phyloP scores from a whole-genome alignment of 2,329 filamentous ascomycete species.

The Ramichloridium luteum region DNA sequence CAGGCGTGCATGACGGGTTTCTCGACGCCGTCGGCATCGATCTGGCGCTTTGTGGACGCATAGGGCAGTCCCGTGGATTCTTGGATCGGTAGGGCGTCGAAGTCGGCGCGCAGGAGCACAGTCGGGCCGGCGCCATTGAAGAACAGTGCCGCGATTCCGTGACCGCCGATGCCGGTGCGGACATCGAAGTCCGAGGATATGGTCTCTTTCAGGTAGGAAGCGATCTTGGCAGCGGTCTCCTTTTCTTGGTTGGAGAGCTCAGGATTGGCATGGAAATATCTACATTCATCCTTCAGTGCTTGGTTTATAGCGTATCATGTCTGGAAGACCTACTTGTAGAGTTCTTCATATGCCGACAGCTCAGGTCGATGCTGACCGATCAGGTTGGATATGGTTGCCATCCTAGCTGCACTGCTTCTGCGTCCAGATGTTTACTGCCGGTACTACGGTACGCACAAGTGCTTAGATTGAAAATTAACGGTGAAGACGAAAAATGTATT shows the following conservation, averaged over 20 bases:
- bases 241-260: slow-evolving; percentile 48
- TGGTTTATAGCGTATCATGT: too few relatives aligned
- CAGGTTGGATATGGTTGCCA: slow-evolving; percentile 17
- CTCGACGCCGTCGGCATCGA: slow-evolving; percentile 35
- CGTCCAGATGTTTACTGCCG: too few relatives aligned
- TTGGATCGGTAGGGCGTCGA: slow-evolving; percentile 47
- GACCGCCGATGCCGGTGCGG: slow-evolving; percentile 43
- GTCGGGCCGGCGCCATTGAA: slow-evolving; percentile 44
- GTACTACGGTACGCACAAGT: too few relatives aligned
- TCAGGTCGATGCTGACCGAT: slow-evolving; percentile 26
- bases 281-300: too few relatives aligned
- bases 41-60: slow-evolving; percentile 36
- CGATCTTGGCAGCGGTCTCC: slow-evolving; percentile 38
- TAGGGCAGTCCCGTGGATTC: slow-evolving; percentile 46
- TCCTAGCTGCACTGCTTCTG: too few relatives aligned
- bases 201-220: slow-evolving; percentile 27
- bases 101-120: slow-evolving; percentile 49
- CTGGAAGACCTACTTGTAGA: slow-evolving; percentile 51
- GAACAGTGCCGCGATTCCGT: slow-evolving; percentile 46
- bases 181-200: slow-evolving; percentile 32
- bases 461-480: too few relatives aligned
- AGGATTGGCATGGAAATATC: slow-evolving; percentile 43
- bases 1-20: slow-evolving; percentile 56
- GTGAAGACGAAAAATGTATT: background rate
- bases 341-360: slow-evolving; percentile 36